phyloP scores from a whole-genome alignment of 805 yeast species.

The Zygoascus tannicola region DNA sequence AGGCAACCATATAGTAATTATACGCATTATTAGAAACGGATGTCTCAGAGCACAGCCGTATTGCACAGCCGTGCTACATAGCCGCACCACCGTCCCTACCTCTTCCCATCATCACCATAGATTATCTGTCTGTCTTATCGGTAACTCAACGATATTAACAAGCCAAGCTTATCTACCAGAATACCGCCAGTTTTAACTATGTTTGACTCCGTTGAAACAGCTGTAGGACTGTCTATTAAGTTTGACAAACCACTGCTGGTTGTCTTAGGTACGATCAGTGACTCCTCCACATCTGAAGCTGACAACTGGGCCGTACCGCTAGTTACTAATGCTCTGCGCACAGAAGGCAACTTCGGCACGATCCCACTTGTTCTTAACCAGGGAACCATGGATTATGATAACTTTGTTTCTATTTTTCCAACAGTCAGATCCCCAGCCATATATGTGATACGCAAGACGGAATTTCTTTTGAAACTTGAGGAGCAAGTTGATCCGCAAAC shows the following conservation, averaged over 20 bases:
- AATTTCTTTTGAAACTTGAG: slow-evolving; percentile 36
- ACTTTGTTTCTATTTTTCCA: slow-evolving; percentile 50
- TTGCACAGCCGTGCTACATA: no score
- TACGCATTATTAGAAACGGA: no score
- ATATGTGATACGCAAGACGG: slow-evolving; percentile 42
- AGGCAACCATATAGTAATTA: no score
- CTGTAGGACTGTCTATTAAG: slow-evolving; percentile 12
- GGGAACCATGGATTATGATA: slow-evolving; percentile 36
- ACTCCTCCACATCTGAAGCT: neutral
- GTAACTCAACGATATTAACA: no score
- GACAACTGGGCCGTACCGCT: slow-evolving; percentile 5
- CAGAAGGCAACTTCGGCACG: slow-evolving; percentile 19
- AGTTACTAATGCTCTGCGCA: neutral
- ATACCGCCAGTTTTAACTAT: no score
- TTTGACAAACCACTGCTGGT: slow-evolving; percentile 14
- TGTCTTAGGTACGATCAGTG: slow-evolving; percentile 4
- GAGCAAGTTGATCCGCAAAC: slow-evolving; percentile 25
- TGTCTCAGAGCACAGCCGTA: no score
- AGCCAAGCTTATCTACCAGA: no score
- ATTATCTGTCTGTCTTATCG: no score
- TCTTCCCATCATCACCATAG: no score
- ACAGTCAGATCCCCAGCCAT: slow-evolving; percentile 45
- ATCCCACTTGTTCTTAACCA: slow-evolving; percentile 36
- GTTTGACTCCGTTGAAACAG: slow-evolving; percentile 12
- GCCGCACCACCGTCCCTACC: no score